Base-by-base conservation (phyloP, 108 stramenopile species). In the Cyclostephanos tholiformis region DNA sequence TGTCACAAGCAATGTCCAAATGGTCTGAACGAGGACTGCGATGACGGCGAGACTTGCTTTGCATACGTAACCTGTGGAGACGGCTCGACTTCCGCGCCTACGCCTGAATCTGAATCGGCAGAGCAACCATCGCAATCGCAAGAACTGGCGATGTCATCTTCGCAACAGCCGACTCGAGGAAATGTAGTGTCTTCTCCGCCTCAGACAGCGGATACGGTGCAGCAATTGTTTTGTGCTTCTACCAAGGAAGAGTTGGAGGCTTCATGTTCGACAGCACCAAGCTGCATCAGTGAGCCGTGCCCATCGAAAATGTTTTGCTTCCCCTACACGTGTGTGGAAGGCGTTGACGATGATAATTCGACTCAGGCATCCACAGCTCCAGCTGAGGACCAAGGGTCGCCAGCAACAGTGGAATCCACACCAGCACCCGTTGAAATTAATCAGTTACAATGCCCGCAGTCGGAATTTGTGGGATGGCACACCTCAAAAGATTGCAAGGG, bases 301-400 rank as follows among this genome's bases (percentile, higher is more conserved):
- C 75, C 75, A 16, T 22, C 49, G n/a, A 67, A 62, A 59, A 62
- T 67, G 52, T 49, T 69, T 56, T 80, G 79, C 49, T 68, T 73
- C n/a, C 79, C 79, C 6, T 80, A 49, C 66, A 39, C 68, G 0
- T 72, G 72, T 46, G 35, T 43, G 1, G 23, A 38, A 36, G 58
- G n/a, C n/a, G n/a, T n/a, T 35, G 23, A 46, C 32, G 71, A 43
- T 20, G 66, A 32, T 29, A 23, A 36, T 17, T 7, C 61, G 2
- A 35, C 39, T 39, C 36, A 17, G 14, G 27, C 39, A 41, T 23
- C 13, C 43, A 39, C 32, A 0, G 39, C 63, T 63, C 35, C 43
- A 17, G 30, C 35, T 29, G 38, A 22, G 14, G 39, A 35, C 41
- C 49, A 52, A 53, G 38, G 10, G 17, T 49, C n/a, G 20, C 41